A percentile compares a stretch with the other conserved stretches of the same genome.
These are phyloP conservation scores for Gossypium trilobum DNA, from an alignment of 441 rosid genomes.

Conservation along the genomic window DNA sequence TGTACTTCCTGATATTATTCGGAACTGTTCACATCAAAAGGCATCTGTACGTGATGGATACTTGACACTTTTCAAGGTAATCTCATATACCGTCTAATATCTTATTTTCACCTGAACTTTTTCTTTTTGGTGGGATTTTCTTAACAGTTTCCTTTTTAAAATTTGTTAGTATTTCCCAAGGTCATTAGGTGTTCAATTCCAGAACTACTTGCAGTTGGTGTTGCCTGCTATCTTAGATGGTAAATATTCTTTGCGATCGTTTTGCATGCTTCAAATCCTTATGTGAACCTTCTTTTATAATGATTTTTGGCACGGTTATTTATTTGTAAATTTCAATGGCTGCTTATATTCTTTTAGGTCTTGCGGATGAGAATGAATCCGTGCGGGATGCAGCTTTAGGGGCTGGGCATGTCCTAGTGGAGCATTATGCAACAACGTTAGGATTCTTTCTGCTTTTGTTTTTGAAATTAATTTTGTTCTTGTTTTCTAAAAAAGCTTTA, in stretches of 20 bases:
- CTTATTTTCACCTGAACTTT: background rate
- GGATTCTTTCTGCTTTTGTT: constrained; percentile 19
- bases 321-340: constrained; percentile 1
- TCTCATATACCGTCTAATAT: background rate
- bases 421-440: constrained; percentile 98
- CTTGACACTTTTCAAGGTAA: constrained; percentile 91
- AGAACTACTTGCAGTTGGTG: constrained; percentile 79
- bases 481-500: background rate
- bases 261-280: background rate
- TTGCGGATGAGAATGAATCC: constrained; percentile 98
- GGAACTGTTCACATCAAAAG: constrained; percentile 83
- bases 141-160: constrained; percentile 15
- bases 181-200: constrained; percentile 87
- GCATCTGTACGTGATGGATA: constrained; percentile 95
- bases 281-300: background rate
- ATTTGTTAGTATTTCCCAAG: constrained; percentile 73
- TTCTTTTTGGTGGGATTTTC: background rate
- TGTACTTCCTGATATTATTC: constrained; percentile 84
- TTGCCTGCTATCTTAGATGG: constrained; percentile 96
- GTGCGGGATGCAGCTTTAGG: constrained; percentile 99
- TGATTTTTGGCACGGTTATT: constrained; percentile 14
- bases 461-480: background rate
- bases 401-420: constrained; percentile 97
- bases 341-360: constrained; percentile 46
- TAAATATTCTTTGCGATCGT: constrained; percentile 22